Percentiles rank a stretch among this genome's conserved stretches.
phyloP scores from a whole-genome alignment of 139 green algal genomes.

The Chlorella sp. region DNA sequence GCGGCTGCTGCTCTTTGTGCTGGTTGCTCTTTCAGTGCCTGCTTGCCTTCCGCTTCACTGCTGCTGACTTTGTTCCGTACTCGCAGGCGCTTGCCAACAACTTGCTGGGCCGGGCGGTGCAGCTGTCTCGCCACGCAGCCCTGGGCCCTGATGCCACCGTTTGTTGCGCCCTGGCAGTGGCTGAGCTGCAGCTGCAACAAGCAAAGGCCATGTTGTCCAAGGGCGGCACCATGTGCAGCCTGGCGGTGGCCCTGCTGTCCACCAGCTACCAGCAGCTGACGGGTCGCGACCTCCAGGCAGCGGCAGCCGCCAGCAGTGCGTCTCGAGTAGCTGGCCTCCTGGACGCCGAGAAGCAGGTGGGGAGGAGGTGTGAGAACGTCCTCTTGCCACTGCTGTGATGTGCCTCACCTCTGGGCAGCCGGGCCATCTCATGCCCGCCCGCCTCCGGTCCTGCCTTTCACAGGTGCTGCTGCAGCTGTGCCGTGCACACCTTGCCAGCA shows the following conservation, averaged over 20 bases:
- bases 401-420: neutral
- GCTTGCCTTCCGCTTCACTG: neutral
- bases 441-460: neutral
- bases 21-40: too few relatives aligned
- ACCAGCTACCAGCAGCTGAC: conserved; percentile 24
- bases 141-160: conserved; percentile 3
- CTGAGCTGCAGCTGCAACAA: conserved; percentile 35
- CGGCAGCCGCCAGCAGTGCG: neutral
- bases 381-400: neutral
- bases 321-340: neutral
- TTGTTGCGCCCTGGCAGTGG: conserved; percentile 14
- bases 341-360: conserved; percentile 9
- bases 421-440: neutral
- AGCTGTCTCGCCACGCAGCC: conserved; percentile 22
- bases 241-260: conserved; percentile 17
- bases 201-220: conserved; percentile 13
- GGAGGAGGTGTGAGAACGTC: neutral
- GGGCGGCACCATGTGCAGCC: neutral
- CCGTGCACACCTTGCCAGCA: conserved; percentile 29
- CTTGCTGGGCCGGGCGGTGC: conserved; percentile 33
- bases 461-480: conserved; percentile 29
- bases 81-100: conserved; percentile 37
- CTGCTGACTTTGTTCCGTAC: too few relatives aligned
- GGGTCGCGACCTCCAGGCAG: neutral
- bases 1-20: too few relatives aligned